Percentiles rank a stretch among this genome's conserved stretches.
phyloP scores from a whole-genome alignment of 192 early-diverging fungal genomes.

The Haplosporangium gracile region DNA sequence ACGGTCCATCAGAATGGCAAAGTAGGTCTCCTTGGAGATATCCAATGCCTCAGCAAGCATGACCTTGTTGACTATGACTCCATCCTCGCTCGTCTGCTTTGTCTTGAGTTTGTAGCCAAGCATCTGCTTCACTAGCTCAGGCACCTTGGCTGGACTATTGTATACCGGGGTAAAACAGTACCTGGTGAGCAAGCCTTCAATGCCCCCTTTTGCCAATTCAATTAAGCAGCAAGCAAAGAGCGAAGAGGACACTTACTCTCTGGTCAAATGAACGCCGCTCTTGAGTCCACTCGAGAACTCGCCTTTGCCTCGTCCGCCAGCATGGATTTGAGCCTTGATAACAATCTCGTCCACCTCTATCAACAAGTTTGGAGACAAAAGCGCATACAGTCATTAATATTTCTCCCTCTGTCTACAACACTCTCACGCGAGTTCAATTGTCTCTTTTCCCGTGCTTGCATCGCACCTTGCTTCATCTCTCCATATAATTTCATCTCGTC shows the following conservation, averaged over 20 bases:
- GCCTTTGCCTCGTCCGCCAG: conserved; percentile 45
- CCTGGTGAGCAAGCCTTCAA: neutral
- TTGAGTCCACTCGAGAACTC: conserved; percentile 55
- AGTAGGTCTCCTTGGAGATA: conserved; percentile 50
- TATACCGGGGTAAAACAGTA: neutral
- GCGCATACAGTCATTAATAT: neutral
- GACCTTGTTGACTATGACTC: conserved; percentile 49
- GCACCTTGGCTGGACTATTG: conserved; percentile 33
- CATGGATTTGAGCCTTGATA: conserved; percentile 54
- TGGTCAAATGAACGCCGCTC: conserved; percentile 46
- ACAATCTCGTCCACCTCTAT: conserved; percentile 49
- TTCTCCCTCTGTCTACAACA: neutral
- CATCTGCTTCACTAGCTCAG: conserved; percentile 43
- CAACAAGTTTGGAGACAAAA: neutral
- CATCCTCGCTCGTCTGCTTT: conserved; percentile 38
- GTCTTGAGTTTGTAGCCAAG: conserved; percentile 52
- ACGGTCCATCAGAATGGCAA: conserved; percentile 52
- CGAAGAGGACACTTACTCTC: conserved; percentile 29
- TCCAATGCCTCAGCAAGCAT: conserved; percentile 50
- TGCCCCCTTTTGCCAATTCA: too few species aligned
- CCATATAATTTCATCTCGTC: neutral
- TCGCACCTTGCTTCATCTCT: neutral
- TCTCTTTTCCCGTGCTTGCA: neutral
- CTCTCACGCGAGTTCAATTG: neutral
- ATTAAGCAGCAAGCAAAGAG: neutral